Conservation (phyloP, 441 rosid species). For the Gossypium schwendimanii region DNA sequence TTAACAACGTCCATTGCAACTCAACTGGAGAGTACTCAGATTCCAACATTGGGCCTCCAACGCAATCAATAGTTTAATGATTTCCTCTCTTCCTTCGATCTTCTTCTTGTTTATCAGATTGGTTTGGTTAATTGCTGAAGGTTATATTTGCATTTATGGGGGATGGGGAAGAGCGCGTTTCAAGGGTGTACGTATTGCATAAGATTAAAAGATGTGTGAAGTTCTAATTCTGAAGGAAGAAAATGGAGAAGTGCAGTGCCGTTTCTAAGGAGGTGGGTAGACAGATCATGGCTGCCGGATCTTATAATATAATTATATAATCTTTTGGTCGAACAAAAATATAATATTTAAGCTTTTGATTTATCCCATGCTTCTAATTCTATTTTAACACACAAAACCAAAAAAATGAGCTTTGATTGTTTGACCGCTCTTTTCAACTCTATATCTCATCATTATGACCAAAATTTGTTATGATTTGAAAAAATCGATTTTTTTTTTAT, state of each 20-base stretch:
- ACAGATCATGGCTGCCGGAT: not conserved
- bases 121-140: not conserved
- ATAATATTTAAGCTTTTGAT: too few species aligned
- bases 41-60: slow-evolving; percentile 4
- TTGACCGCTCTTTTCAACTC: not conserved
- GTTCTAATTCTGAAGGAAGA: slow-evolving; percentile 14
- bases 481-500: too few species aligned
- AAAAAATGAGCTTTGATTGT: not conserved
- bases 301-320: not conserved
- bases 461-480: too few species aligned
- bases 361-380: not conserved
- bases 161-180: slow-evolving; percentile 13
- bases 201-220: not conserved
- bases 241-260: slow-evolving; percentile 25
- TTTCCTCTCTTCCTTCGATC: not conserved
- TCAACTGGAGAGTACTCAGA: not conserved
- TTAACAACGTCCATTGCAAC: slow-evolving; percentile 11
- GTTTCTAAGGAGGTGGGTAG: slow-evolving; percentile 20
- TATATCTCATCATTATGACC: not conserved
- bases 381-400: not conserved
- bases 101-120: not conserved
- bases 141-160: slow-evolving; percentile 7
- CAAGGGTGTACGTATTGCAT: slow-evolving; percentile 11
- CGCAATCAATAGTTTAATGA: not conserved
- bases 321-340: not conserved